Conservation (phyloP, 2,329 filamentous ascomycete genomes). For the Leptographium radiaticola region DNA sequence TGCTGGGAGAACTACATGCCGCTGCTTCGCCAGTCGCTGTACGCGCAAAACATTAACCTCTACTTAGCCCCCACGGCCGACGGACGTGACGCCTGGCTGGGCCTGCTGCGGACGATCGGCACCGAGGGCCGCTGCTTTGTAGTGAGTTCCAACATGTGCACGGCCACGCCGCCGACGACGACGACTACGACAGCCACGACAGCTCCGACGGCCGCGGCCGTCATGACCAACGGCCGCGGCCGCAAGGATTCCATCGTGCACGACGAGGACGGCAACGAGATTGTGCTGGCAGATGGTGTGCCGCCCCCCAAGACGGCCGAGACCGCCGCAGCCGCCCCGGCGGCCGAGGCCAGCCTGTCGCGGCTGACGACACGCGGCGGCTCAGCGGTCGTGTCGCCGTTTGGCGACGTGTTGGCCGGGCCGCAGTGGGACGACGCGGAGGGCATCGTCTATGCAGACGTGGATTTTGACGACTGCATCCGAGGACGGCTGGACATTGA, state of each 20-base stretch:
- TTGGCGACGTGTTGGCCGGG: conserved; percentile 66
- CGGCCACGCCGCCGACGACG: conserved; percentile 32
- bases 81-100: conserved; percentile 66
- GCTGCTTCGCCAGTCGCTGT: conserved; percentile 67
- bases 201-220: not conserved
- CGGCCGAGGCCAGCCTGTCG: not conserved
- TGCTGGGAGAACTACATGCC: conserved; percentile 99
- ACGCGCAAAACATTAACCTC: conserved; percentile 81
- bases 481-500: conserved; percentile 72
- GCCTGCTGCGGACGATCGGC: conserved; percentile 70
- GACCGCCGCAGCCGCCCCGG: not conserved
- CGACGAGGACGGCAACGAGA: conserved; percentile 37
- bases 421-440: conserved; percentile 73
- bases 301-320: not conserved
- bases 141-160: conserved; percentile 73
- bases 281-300: conserved; percentile 20
- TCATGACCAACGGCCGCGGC: not conserved
- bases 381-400: conserved; percentile 66
- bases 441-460: conserved; percentile 54
- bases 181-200: not conserved
- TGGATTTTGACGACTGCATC: conserved; percentile 81
- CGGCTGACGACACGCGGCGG: conserved; percentile 46
- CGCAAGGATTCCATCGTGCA: conserved; percentile 24
- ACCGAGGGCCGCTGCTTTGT: conserved; percentile 78
- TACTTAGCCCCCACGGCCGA: conserved; percentile 89